Evolutionary conservation across 2,329 filamentous ascomycete genomes (phyloP).

Genomic region (Knufia fluminis): DNA sequence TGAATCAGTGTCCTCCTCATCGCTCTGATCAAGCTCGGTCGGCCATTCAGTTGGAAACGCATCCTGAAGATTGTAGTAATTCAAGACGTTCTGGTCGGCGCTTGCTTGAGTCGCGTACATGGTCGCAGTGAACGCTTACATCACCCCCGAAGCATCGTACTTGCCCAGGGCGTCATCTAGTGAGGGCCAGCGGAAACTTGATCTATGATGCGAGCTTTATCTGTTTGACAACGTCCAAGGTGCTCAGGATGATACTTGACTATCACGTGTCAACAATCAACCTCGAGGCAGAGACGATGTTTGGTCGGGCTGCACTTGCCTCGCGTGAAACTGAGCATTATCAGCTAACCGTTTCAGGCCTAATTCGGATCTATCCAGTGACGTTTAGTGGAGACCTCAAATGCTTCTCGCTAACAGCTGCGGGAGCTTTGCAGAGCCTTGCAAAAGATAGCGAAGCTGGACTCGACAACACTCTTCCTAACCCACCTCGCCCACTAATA

Average conservation of each 20-base stretch:
- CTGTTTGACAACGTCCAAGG: too few relatives aligned
- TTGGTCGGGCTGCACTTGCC: neutral
- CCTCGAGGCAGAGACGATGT: neutral
- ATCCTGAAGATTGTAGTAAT: slow-evolving; percentile 78
- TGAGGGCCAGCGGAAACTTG: too few relatives aligned
- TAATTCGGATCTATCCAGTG: neutral
- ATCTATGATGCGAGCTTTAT: too few relatives aligned
- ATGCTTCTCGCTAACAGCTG: slow-evolving; percentile 2
- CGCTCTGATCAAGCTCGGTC: slow-evolving; percentile 63
- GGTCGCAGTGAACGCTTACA: neutral
- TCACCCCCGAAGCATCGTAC: too few relatives aligned
- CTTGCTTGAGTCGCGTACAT: slow-evolving; percentile 5
- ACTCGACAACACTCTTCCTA: slow-evolving; percentile 7
- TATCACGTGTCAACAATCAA: neutral
- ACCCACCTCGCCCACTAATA: slow-evolving; percentile 15
- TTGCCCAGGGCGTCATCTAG: too few relatives aligned
- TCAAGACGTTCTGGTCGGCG: slow-evolving; percentile 66
- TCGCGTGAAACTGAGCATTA: neutral
- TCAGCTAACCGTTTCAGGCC: neutral
- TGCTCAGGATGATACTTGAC: neutral
- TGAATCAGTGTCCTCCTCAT: slow-evolving; percentile 50
- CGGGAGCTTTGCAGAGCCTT: slow-evolving; percentile 7
- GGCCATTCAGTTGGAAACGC: slow-evolving; percentile 81
- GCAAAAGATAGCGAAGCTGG: slow-evolving; percentile 19
- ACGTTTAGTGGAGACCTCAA: neutral